Evolutionary conservation across 2,329 filamentous ascomycete species (phyloP).

Genomic region (Didymella sp.): DNA sequence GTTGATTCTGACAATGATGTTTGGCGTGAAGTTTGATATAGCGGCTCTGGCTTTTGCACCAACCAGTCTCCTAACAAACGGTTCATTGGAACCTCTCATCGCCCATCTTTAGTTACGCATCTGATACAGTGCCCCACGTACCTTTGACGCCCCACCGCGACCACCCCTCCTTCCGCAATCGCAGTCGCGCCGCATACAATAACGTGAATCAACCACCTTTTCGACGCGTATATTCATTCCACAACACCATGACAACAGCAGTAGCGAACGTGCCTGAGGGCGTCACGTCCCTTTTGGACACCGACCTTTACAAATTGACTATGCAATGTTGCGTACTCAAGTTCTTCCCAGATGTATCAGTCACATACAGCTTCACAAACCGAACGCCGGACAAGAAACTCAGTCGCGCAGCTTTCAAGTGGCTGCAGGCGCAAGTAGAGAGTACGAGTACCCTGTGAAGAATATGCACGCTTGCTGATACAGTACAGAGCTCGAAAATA

Average conservation of each 20-base stretch:
- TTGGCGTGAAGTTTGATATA: not conserved
- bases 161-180: conserved; percentile 39
- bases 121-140: conserved; percentile 15
- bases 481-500: conserved; percentile 75
- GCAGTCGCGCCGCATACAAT: conserved; percentile 10
- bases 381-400: conserved; percentile 93
- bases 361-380: conserved; percentile 95
- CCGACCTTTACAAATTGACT: conserved; percentile 90
- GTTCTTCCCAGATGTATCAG: conserved; percentile 80
- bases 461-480: conserved; percentile 11
- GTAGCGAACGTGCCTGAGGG: conserved; percentile 46
- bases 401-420: conserved; percentile 79
- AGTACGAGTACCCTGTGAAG: conserved; percentile 57
- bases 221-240: conserved; percentile 1
- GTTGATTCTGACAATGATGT: not conserved
- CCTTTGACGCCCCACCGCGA: conserved; percentile 25
- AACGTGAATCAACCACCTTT: conserved; percentile 5
- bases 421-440: conserved; percentile 83
- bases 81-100: not conserved
- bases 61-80: not conserved
- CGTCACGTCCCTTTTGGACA: conserved; percentile 57
- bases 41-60: not conserved
- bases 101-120: not conserved
- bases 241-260: conserved; percentile 31
- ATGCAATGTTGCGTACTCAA: conserved; percentile 93